phyloP scores from a whole-genome alignment of 257 asterid species.

The Salvia rosmarinus region DNA sequence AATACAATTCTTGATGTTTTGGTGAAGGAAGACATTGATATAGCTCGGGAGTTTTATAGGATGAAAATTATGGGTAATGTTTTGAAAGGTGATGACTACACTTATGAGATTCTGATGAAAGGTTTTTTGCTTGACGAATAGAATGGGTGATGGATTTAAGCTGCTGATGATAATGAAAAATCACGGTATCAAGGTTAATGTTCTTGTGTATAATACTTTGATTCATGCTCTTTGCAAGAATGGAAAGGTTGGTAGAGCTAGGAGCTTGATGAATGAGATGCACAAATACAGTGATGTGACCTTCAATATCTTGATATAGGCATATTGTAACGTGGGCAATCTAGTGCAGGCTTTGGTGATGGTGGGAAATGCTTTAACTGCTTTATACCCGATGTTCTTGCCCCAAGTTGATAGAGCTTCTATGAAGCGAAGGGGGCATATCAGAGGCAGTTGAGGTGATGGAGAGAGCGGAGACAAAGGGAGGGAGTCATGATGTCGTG shows the following conservation, averaged over 20 bases:
- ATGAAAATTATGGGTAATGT: slow-evolving; percentile 76
- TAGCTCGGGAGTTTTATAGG: slow-evolving; percentile 83
- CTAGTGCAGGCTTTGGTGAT: slow-evolving; percentile 78
- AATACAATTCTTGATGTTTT: slow-evolving; percentile 88
- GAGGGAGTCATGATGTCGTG: slow-evolving; percentile 67
- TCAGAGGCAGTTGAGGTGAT: slow-evolving; percentile 78
- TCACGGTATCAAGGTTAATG: slow-evolving; percentile 50
- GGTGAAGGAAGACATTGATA: slow-evolving; percentile 85
- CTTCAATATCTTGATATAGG: slow-evolving; percentile 72
- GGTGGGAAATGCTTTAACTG: slow-evolving; percentile 74
- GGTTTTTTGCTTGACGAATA: slow-evolving; percentile 88
- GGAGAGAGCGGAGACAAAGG: slow-evolving; percentile 70
- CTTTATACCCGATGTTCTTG: slow-evolving; percentile 65
- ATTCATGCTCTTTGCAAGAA: slow-evolving; percentile 80
- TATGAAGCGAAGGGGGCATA: slow-evolving; percentile 58
- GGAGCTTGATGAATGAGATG: slow-evolving; percentile 80
- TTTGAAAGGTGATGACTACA: slow-evolving; percentile 75
- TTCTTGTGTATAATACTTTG: slow-evolving; percentile 76
- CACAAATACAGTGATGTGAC: slow-evolving; percentile 66
- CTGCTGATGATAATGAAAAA: slow-evolving; percentile 75
- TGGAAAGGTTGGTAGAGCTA: slow-evolving; percentile 82
- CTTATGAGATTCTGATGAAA: slow-evolving; percentile 89
- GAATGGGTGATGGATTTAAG: slow-evolving; percentile 87
- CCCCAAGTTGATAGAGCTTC: slow-evolving; percentile 64
- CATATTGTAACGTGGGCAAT: slow-evolving; percentile 70